Percentiles rank a stretch among this genome's conserved stretches.
Evolutionary conservation across 2,329 filamentous ascomycete species (phyloP).

Genomic region (Monilinia laxa): DNA sequence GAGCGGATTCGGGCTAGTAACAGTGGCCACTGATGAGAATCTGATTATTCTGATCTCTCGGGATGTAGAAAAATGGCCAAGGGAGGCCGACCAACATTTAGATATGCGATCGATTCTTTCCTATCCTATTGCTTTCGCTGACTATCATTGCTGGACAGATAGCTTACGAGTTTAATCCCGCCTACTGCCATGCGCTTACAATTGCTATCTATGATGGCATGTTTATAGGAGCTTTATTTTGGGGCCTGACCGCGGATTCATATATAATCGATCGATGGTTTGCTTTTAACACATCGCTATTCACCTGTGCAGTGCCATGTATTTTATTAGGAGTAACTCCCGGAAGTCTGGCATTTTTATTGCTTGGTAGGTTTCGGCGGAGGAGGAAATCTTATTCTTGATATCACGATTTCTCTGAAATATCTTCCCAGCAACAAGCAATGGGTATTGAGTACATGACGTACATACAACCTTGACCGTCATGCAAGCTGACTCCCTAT

Average conservation of each 20-base stretch:
- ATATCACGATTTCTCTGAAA: constrained; percentile 54
- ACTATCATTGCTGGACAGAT: constrained; percentile 60
- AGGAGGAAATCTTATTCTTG: constrained; percentile 59
- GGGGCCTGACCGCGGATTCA: constrained; percentile 67
- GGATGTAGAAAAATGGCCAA: not conserved
- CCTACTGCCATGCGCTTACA: constrained; percentile 57
- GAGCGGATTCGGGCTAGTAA: constrained; percentile 56
- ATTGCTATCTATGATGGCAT: constrained; percentile 60
- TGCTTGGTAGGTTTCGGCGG: constrained; percentile 62
- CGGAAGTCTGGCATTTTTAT: constrained; percentile 65
- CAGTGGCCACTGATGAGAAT: not conserved
- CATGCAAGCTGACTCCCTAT: constrained; percentile 17
- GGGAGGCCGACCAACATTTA: constrained; percentile 28
- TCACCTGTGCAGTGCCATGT: constrained; percentile 60
- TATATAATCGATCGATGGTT: constrained; percentile 65
- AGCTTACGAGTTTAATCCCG: constrained; percentile 56
- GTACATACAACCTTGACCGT: not conserved
- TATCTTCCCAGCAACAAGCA: constrained; percentile 58
- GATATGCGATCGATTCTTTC: constrained; percentile 57
- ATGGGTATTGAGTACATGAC: constrained; percentile 54
- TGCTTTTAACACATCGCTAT: constrained; percentile 66
- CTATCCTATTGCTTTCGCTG: constrained; percentile 59
- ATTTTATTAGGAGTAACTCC: constrained; percentile 66
- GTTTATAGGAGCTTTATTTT: constrained; percentile 61
- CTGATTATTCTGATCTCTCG: not conserved